Percentiles rank a stretch among this genome's conserved stretches.
Conservation (phyloP, 2,329 filamentous ascomycete genomes). For the Fusarium succisae region DNA sequence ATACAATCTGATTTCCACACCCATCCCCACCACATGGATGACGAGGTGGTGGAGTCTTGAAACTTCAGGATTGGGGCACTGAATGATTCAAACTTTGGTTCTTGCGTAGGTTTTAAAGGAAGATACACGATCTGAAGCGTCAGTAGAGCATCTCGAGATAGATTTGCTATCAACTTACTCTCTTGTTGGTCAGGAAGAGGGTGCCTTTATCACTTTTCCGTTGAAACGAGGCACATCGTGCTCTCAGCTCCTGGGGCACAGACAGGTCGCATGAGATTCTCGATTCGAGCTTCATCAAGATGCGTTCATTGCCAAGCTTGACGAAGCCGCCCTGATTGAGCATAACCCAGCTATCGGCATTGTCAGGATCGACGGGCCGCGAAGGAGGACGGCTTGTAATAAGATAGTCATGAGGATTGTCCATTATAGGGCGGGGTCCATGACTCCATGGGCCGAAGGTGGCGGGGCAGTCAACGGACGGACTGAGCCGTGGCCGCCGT, state of each 20-base stretch:
- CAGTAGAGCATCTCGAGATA: neutral
- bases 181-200: conserved; percentile 84
- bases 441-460: conserved; percentile 47
- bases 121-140: conserved; percentile 81
- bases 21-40: conserved; percentile 93
- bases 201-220: conserved; percentile 78
- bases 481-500: conserved; percentile 37
- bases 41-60: conserved; percentile 80
- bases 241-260: conserved; percentile 70
- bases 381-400: conserved; percentile 49
- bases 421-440: conserved; percentile 50
- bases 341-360: conserved; percentile 85
- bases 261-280: conserved; percentile 81
- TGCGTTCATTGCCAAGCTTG: conserved; percentile 83
- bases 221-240: conserved; percentile 70
- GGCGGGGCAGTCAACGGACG: conserved; percentile 42
- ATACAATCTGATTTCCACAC: conserved; percentile 85
- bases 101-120: conserved; percentile 72
- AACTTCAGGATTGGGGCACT: conserved; percentile 88
- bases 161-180: conserved; percentile 63
- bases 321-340: conserved; percentile 82
- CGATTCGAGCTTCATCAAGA: conserved; percentile 81
- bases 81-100: conserved; percentile 79
- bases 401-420: conserved; percentile 55
- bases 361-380: conserved; percentile 60